Evolutionary conservation across 2,329 filamentous ascomycete species (phyloP), one percentile per base, ranked within the genome.

Genomic region (Coleophoma crateriformis): DNA sequence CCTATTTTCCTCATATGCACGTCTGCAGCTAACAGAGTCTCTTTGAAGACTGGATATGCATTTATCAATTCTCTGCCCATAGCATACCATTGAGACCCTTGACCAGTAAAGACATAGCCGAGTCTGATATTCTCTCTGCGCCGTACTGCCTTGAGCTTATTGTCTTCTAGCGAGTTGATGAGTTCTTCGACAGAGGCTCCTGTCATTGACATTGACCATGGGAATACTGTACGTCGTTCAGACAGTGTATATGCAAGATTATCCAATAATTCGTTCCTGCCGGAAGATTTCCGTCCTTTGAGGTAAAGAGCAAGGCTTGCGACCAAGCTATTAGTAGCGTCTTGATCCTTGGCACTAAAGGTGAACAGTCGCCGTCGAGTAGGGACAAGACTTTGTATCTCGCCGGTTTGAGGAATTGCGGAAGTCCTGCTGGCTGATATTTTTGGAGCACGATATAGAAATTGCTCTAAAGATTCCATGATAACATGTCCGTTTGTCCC

Each of bases 161-260:
- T 20, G 13, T 13, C 33, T 37, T 45, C 33, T 75, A 77, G 3
- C 77, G 61, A 52, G 69, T 72, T 15, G 13, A 43, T 17, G 12
- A 48, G 40, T 19, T 48, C 49, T 10, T 14, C n/a, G 12, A 39
- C 14, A 19, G 35, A 37, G 14, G 27, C 14, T 19, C 35, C 49
- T 17, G 22, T n/a, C 15, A 35, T 33, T 3, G 33, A 19, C 7
- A 14, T 45, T 33, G 22, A 45, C 46, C 50, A 51, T 39, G 39
- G 41, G 7, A 51, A 37, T 14, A 27, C 33, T 38, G 47, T 45
- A 14, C 50, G 46, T 40, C 48, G 38, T 32, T 46, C 22, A 39
- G 20, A 14, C 7, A 50, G 37, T 14, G 48, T 50, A 38, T 46
- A 50, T 39, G 48, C 43, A 40, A 50, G 42, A 19, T 44, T 34